These are phyloP conservation scores for Colletotrichum destructivum DNA, from an alignment of 2,329 filamentous ascomycete species.

Conservation along the genomic window DNA sequence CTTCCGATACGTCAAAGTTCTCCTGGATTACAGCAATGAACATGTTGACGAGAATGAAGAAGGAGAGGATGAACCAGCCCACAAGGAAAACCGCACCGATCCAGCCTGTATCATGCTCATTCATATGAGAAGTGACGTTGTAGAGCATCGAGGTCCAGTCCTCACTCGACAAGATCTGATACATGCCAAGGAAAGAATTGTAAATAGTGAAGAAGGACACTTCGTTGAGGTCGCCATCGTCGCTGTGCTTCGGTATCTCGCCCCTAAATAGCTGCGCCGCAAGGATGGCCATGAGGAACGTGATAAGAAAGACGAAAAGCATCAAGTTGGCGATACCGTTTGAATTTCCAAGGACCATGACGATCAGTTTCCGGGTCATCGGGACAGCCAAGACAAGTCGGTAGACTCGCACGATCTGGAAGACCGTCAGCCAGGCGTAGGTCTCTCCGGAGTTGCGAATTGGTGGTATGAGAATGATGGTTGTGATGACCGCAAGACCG, in stretches of 20 bases:
- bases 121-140: constrained; percentile 80
- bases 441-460: constrained; percentile 79
- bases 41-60: constrained; percentile 98
- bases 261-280: constrained; percentile 94
- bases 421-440: constrained; percentile 92
- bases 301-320: constrained; percentile 95
- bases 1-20: constrained; percentile 98
- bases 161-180: constrained; percentile 95
- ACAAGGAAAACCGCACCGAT: constrained; percentile 93
- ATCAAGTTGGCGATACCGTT: constrained; percentile 95
- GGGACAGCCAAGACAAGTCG: constrained; percentile 91
- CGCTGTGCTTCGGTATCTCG: constrained; percentile 78
- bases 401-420: constrained; percentile 94
- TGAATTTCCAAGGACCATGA: constrained; percentile 90
- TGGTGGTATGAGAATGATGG: constrained; percentile 86
- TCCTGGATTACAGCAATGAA: constrained; percentile 99
- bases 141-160: constrained; percentile 95
- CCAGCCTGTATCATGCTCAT: constrained; percentile 82
- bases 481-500: constrained; percentile 83
- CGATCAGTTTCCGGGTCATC: constrained; percentile 88
- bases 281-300: constrained; percentile 93
- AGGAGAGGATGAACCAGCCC: constrained; percentile 94
- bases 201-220: constrained; percentile 92
- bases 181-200: constrained; percentile 98
- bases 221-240: constrained; percentile 72